These are phyloP conservation scores for Trichosanthes truncata DNA, from an alignment of 306 rosid species.

Conservation along the genomic window DNA sequence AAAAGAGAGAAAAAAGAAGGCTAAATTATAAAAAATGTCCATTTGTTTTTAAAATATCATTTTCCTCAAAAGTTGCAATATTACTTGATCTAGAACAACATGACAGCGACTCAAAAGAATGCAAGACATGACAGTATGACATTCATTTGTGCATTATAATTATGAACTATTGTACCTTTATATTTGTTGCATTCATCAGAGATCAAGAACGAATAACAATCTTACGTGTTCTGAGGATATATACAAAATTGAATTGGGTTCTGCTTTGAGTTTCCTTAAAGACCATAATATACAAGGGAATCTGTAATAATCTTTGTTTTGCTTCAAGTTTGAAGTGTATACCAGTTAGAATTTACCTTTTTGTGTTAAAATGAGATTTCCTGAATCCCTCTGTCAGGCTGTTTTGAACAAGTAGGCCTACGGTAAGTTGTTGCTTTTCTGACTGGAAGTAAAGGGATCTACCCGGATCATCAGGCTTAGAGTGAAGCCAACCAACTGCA, in stretches of 20 bases:
- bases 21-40: too few relatives aligned
- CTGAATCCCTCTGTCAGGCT: not conserved
- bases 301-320: not conserved
- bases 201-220: not conserved
- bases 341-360: not conserved
- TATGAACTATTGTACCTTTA: too few relatives aligned
- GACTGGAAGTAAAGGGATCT: conserved; percentile 21
- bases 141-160: too few relatives aligned
- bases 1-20: too few relatives aligned
- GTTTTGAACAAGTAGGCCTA: not conserved
- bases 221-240: not conserved
- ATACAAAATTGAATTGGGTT: not conserved
- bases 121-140: too few relatives aligned
- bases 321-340: not conserved
- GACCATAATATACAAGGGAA: not conserved
- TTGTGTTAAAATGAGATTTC: not conserved
- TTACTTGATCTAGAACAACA: too few relatives aligned
- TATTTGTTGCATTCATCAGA: not conserved
- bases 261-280: not conserved
- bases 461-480: conserved; percentile 46
- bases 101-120: too few relatives aligned
- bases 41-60: too few relatives aligned
- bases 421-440: conserved; percentile 10
- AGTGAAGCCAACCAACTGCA: conserved; percentile 63
- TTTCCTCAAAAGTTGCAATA: too few relatives aligned